Conservation (phyloP, 768 basidiomycete species). For the Collybia nuda region DNA sequence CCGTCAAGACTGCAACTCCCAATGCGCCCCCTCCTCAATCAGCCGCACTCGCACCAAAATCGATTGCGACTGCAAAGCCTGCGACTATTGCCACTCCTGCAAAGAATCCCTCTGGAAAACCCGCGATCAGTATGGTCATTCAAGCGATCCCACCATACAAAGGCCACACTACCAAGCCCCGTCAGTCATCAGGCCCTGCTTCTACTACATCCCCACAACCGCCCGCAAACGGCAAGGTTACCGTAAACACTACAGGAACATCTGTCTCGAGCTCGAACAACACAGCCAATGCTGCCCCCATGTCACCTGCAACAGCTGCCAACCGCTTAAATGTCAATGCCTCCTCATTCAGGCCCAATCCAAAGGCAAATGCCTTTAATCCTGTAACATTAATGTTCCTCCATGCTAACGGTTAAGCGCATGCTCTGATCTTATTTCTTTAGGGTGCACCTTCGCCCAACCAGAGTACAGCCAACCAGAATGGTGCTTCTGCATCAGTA, state of each 20-base stretch:
- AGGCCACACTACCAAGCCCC: constrained; percentile 43
- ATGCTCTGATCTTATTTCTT: constrained; percentile 18
- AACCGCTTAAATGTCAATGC: constrained; percentile 85
- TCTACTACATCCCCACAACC: constrained; percentile 17
- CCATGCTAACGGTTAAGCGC: constrained; percentile 17
- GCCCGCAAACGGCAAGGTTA: constrained; percentile 20
- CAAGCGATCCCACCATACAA: constrained; percentile 91
- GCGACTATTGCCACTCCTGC: constrained; percentile 29
- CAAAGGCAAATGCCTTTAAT: constrained; percentile 74
- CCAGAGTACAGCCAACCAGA: constrained; percentile 29
- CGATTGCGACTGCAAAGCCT: constrained; percentile 24
- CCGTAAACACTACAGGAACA: constrained; percentile 20
- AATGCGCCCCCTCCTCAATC: constrained; percentile 19
- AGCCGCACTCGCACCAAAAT: constrained; percentile 23
- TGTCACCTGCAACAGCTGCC: constrained; percentile 54
- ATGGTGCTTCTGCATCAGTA: constrained; percentile 43
- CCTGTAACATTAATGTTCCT: constrained; percentile 46
- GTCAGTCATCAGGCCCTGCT: constrained; percentile 21
- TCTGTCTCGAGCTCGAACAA: constrained; percentile 7
- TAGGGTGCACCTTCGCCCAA: constrained; percentile 50
- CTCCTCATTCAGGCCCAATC: constrained; percentile 87
- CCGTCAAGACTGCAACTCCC: constrained; percentile 26
- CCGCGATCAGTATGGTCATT: constrained; percentile 61
- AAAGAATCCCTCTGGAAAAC: constrained; percentile 36
- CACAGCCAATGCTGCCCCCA: constrained; percentile 29